These are phyloP conservation scores for Fraxinus floribunda DNA, from an alignment of 305 asterid species.

Conservation along the genomic window DNA sequence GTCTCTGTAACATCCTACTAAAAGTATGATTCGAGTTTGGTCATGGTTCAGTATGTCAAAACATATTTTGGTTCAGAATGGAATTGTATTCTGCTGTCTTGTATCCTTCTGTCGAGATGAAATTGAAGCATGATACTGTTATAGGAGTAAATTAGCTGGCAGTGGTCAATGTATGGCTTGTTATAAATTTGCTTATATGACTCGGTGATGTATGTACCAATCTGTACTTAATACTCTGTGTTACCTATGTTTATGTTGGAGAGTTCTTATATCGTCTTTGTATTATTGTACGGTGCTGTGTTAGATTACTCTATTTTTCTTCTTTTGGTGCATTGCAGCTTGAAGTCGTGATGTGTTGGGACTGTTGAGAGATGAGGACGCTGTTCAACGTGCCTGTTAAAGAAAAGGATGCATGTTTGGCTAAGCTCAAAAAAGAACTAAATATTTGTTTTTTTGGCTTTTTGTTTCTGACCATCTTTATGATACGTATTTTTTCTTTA, in stretches of 20 bases:
- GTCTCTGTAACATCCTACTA: background rate
- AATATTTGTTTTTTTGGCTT: background rate
- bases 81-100: background rate
- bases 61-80: background rate
- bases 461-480: background rate
- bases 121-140: conserved; percentile 4
- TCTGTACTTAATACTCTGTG: background rate
- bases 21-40: background rate
- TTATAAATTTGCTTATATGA: conserved; percentile 1
- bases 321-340: background rate
- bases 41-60: background rate
- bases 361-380: background rate
- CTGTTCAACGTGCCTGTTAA: background rate
- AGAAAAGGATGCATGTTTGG: background rate
- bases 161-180: conserved; percentile 13
- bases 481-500: background rate
- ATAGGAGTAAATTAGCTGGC: background rate
- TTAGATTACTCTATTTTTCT: background rate
- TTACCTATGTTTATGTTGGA: background rate
- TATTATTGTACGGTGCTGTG: conserved; percentile 12
- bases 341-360: background rate
- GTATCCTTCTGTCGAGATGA: background rate
- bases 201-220: conserved; percentile 10
- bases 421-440: background rate
- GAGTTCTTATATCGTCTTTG: conserved; percentile 8